Evolutionary conservation across 2,329 filamentous ascomycete species (phyloP).

Genomic region (Ilyonectria sp.): DNA sequence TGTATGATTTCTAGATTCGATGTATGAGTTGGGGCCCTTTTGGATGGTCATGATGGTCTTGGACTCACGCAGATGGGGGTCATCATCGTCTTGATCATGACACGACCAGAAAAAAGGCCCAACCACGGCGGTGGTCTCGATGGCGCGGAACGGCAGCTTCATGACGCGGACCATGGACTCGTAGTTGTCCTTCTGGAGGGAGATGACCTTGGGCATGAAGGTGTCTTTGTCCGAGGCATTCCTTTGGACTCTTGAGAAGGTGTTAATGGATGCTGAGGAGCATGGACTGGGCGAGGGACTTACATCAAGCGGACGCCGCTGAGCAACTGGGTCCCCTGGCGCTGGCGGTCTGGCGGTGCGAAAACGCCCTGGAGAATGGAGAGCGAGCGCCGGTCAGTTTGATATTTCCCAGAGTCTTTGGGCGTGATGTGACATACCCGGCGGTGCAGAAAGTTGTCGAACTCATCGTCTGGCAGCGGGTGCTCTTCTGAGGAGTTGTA

Average conservation of each 20-base stretch:
- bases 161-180: slow-evolving; percentile 69
- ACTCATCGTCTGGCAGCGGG: slow-evolving; percentile 67
- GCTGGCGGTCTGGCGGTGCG: slow-evolving; percentile 59
- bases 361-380: slow-evolving; percentile 67
- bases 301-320: slow-evolving; percentile 71
- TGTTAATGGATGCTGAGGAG: slow-evolving; percentile 17
- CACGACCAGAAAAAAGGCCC: slow-evolving; percentile 76
- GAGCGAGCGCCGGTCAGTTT: slow-evolving; percentile 10
- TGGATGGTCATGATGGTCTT: not conserved
- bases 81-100: slow-evolving; percentile 69
- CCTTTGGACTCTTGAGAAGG: slow-evolving; percentile 64
- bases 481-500: slow-evolving; percentile 68
- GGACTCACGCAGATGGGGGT: slow-evolving; percentile 70
- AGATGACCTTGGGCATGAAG: slow-evolving; percentile 70
- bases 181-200: slow-evolving; percentile 66
- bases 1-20: slow-evolving; percentile 69
- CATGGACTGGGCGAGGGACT: slow-evolving; percentile 45
- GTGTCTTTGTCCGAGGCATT: slow-evolving; percentile 71
- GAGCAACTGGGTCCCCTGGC: slow-evolving; percentile 60
- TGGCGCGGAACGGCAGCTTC: slow-evolving; percentile 68
- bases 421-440: slow-evolving; percentile 56
- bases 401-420: not conserved
- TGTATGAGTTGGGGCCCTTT: not conserved
- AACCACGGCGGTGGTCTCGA: slow-evolving; percentile 72
- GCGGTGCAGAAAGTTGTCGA: slow-evolving; percentile 69